Conservation (phyloP, 2,329 filamentous ascomycete genomes). For the Calonectria pseudoturangicola region DNA sequence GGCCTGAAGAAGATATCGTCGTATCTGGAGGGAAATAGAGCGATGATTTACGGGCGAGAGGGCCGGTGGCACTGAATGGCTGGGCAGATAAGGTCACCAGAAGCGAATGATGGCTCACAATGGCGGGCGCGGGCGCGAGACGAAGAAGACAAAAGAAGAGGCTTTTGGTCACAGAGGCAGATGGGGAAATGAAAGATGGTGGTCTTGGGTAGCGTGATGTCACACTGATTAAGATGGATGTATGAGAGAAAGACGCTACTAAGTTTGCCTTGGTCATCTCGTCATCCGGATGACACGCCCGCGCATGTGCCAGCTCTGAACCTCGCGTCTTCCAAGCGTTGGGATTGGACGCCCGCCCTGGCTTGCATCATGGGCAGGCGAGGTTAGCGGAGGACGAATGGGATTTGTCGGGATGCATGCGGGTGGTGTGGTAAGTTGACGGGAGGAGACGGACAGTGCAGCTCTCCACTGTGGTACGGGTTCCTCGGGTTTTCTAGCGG, state of each 20-base stretch:
- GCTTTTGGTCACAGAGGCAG: background rate
- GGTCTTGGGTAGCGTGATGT: conserved; percentile 20
- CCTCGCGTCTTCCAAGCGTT: conserved; percentile 28
- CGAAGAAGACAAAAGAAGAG: conserved; percentile 3
- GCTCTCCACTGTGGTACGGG: conserved; percentile 25
- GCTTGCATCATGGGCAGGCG: conserved; percentile 29
- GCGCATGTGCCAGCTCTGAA: conserved; percentile 37
- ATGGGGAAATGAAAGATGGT: conserved; percentile 12
- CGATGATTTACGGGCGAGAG: background rate
- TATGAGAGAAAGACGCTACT: conserved; percentile 11
- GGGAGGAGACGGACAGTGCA: conserved; percentile 9
- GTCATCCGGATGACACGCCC: conserved; percentile 37
- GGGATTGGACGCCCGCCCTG: conserved; percentile 33
- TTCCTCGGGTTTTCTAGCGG: conserved; percentile 52
- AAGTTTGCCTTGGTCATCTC: conserved; percentile 23
- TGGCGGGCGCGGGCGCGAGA: background rate
- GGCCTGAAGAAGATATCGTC: background rate
- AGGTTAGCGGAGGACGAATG: conserved; percentile 33
- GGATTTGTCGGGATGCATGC: conserved; percentile 26
- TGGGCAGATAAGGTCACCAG: conserved; percentile 2
- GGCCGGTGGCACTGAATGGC: background rate
- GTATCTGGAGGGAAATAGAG: background rate
- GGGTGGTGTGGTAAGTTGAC: conserved; percentile 39
- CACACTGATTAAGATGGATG: conserved; percentile 22
- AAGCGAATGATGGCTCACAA: background rate